A percentile compares a stretch with the other conserved stretches of the same genome.
Evolutionary conservation across 2,329 filamentous ascomycete genomes (phyloP).

Genomic region (Claviceps monticola): DNA sequence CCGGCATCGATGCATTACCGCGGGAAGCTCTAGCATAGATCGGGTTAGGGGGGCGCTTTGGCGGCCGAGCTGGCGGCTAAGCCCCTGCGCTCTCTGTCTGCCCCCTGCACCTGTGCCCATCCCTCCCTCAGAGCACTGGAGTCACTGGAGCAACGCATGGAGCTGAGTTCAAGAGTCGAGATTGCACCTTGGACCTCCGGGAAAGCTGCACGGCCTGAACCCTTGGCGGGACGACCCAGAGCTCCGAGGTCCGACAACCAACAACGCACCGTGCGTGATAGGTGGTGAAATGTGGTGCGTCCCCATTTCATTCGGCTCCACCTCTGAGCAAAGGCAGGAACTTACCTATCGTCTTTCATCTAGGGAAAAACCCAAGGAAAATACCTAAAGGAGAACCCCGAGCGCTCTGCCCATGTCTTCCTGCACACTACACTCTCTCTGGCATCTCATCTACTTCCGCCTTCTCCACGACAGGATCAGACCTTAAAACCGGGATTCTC

Average conservation of each 20-base stretch:
- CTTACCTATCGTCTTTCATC: conserved; percentile 4
- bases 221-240: background rate
- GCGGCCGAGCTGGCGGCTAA: background rate
- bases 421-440: conserved; percentile 1
- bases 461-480: conserved; percentile 1
- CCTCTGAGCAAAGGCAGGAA: conserved; percentile 9
- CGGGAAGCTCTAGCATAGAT: background rate
- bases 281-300: background rate
- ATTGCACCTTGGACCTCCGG: background rate
- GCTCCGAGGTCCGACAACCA: background rate
- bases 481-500: background rate
- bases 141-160: no score
- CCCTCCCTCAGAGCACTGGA: no score
- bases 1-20: background rate
- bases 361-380: conserved; percentile 10
- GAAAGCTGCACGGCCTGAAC: background rate
- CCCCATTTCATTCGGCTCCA: conserved; percentile 11
- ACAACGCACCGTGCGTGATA: background rate
- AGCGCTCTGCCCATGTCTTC: conserved; percentile 5
- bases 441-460: conserved; percentile 1
- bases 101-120: no score
- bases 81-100: no score
- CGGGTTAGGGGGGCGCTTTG: background rate
- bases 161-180: no score
- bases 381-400: background rate